phyloP scores from a whole-genome alignment of 148 eudicot species.

The Amaranthus cruentus region DNA sequence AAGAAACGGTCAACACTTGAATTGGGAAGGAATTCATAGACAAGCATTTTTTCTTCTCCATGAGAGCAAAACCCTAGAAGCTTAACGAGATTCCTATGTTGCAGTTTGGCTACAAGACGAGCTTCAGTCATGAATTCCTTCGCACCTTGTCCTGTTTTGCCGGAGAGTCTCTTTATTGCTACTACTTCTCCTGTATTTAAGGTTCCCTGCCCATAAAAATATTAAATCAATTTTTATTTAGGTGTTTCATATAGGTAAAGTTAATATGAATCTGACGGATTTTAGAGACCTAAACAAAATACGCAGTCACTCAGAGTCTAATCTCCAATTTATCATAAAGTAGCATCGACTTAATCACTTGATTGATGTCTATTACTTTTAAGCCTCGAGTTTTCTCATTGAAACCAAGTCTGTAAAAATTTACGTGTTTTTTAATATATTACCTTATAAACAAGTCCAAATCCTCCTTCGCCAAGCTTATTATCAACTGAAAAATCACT shows the following conservation, averaged over 20 bases:
- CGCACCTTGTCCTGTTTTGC: slow-evolving; percentile 20
- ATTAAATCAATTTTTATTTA: too few species aligned
- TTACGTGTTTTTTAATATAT: neutral
- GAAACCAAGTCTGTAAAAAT: neutral
- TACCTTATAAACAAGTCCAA: slow-evolving; percentile 51
- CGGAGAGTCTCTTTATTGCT: slow-evolving; percentile 27
- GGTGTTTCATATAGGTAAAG: too few species aligned
- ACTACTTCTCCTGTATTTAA: slow-evolving; percentile 16
- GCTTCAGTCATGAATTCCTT: slow-evolving; percentile 24
- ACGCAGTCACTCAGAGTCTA: too few species aligned
- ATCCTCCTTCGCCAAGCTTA: slow-evolving; percentile 68
- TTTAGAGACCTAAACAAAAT: too few species aligned
- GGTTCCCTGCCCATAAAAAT: neutral
- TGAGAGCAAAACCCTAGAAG: slow-evolving; percentile 16
- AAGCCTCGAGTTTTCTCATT: neutral
- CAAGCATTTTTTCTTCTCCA: slow-evolving; percentile 18
- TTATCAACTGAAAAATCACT: slow-evolving; percentile 19
- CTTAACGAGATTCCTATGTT: slow-evolving; percentile 26
- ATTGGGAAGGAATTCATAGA: slow-evolving; percentile 21
- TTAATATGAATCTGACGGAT: too few species aligned
- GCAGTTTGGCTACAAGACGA: slow-evolving; percentile 21
- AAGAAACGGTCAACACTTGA: slow-evolving; percentile 20
- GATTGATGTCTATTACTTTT: too few species aligned
- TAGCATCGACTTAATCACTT: too few species aligned
- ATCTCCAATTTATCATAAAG: too few species aligned